A percentile compares a stretch with the other conserved stretches of the same genome.
Evolutionary conservation across 2,329 filamentous ascomycete genomes (phyloP).

Genomic region (Pseudocercospora fijiensis): DNA sequence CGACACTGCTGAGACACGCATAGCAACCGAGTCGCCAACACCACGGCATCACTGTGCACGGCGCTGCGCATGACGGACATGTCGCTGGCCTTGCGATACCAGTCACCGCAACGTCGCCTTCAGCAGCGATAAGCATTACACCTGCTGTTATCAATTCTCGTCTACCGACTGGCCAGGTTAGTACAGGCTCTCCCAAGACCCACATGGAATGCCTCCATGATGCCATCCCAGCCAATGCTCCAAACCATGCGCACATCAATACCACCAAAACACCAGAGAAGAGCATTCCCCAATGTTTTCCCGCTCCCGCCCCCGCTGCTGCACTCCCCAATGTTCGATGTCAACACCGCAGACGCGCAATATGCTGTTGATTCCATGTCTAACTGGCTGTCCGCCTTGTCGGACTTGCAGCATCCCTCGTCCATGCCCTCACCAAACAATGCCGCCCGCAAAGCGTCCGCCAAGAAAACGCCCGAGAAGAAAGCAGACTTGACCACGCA

Average conservation of each 20-base stretch:
- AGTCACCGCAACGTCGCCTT: neutral
- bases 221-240: constrained; percentile 1
- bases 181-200: constrained; percentile 4
- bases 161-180: neutral
- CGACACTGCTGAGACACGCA: neutral
- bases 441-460: constrained; percentile 21
- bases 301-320: neutral
- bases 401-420: constrained; percentile 30
- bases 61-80: constrained; percentile 1
- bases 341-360: constrained; percentile 26
- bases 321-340: constrained; percentile 27
- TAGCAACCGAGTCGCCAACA: constrained; percentile 8
- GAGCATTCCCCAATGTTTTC: neutral
- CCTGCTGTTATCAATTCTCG: constrained; percentile 9
- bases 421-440: constrained; percentile 34
- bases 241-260: neutral
- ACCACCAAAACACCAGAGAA: neutral
- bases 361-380: constrained; percentile 29
- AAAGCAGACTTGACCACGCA: constrained; percentile 31
- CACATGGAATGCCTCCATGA: neutral
- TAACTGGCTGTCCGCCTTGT: constrained; percentile 31
- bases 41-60: neutral
- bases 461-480: constrained; percentile 35
- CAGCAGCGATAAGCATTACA: constrained; percentile 1
- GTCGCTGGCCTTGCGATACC: neutral